Evolutionary conservation across 2,329 filamentous ascomycete genomes (phyloP), one percentile per base, ranked within the genome.

Genomic region (Blastomyces emzantsi): DNA sequence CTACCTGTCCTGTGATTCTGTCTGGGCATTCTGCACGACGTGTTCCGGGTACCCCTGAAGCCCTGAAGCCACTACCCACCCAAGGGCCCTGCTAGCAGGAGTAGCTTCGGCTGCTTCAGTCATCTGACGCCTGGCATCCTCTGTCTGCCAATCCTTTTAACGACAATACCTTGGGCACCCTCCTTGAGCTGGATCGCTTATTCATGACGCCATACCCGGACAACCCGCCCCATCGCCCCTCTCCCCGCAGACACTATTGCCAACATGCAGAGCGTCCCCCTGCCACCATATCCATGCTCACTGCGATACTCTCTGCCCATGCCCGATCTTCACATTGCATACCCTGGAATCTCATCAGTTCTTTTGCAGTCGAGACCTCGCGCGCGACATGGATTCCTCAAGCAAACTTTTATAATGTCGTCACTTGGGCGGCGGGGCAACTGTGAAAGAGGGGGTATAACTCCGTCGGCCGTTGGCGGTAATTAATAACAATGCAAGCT

Each of bases 21-120:
- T 51, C 17, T 56, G 19, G 30, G 11, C 30, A 39, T 36, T 36
- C 52, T 30, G 33, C 4, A 36, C 25, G 36, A 55, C 30, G 25
- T 39, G 57, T 41, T 33, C 45, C n/a, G n/a, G 33, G 25, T 28
- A 58, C 55, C 55, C 55, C 55, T 59, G 57, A 33, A 59, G n/a
- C 56, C 36, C 11, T 30, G 11, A 19, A 19, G 28, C 28, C 28
- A 2, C 28, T 30, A 8, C 4, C n/a, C 30, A 22, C 54, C 25
- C 33, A 36, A 13, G 9, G 54, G n/a, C n/a, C 33, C 28, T 19
- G 17, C 17, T 56, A 39, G 28, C 54, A 39, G 2, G 1, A 41
- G 36, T 56, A 56, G 54, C 19, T 56, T 56, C 33, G 54, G 25
- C 51, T 33, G 9, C 15, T 17, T 56, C 54, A 41, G 33, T 56